phyloP scores from a whole-genome alignment of 2,329 filamentous ascomycete species.

The Fusarium illudens region DNA sequence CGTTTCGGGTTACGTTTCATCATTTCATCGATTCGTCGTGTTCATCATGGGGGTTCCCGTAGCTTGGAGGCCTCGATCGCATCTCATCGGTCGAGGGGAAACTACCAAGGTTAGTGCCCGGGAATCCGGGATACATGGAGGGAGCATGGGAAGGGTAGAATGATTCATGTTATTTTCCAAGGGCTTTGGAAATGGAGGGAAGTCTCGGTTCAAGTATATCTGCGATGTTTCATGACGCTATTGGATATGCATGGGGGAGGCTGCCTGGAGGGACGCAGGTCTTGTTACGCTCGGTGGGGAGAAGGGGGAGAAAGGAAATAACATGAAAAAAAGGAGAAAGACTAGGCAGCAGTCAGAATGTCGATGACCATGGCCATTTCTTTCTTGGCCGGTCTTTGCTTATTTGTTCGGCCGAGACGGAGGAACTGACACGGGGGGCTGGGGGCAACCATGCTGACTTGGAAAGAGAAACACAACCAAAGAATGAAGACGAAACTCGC shows the following conservation, averaged over 20 bases:
- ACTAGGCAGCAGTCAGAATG: neutral
- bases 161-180: neutral
- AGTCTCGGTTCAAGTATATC: neutral
- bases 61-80: neutral
- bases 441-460: neutral
- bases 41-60: neutral
- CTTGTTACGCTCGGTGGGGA: neutral
- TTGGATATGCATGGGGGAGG: neutral
- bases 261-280: neutral
- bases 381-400: neutral
- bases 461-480: neutral
- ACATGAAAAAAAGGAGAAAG: neutral
- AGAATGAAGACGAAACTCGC: neutral
- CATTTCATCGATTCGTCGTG: neutral
- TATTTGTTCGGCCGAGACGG: constrained; percentile 1
- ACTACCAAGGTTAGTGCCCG: neutral
- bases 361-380: neutral
- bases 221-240: neutral
- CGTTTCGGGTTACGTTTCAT: neutral
- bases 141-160: neutral
- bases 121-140: neutral
- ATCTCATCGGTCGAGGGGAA: neutral
- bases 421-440: neutral
- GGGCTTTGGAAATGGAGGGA: neutral
- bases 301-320: neutral